These are phyloP conservation scores for Vickermania spadyakhi DNA, from an alignment of 208 protist species.

Conservation along the genomic window DNA sequence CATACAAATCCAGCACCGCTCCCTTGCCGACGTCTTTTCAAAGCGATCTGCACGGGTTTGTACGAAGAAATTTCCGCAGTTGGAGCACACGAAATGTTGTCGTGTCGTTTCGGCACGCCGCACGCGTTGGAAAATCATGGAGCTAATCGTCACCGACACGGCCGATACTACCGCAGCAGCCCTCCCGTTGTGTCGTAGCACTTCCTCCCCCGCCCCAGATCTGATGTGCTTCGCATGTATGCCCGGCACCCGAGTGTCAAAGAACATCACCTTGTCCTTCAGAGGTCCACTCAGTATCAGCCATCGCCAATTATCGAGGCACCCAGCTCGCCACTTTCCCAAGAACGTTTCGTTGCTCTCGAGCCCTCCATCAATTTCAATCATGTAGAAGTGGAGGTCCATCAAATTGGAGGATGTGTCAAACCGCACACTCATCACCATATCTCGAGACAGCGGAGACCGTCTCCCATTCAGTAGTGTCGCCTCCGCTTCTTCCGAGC, in stretches of 20 bases:
- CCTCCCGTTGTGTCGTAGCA: background rate
- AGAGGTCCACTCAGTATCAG: constrained; percentile 25
- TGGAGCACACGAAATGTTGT: constrained; percentile 25
- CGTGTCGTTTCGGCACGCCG: background rate
- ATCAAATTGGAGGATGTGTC: constrained; percentile 11
- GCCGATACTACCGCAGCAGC: background rate
- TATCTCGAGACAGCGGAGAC: background rate
- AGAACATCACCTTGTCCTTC: constrained; percentile 20
- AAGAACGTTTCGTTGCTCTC: constrained; percentile 23
- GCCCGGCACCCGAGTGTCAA: constrained; percentile 5
- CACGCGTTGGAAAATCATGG: background rate
- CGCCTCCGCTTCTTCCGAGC: background rate
- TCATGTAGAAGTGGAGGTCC: constrained; percentile 28
- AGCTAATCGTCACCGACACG: background rate
- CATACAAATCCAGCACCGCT: constrained; percentile 25
- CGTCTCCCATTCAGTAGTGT: too few relatives aligned
- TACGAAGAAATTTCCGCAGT: constrained; percentile 22
- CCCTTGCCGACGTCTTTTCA: constrained; percentile 5
- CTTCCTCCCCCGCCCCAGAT: background rate
- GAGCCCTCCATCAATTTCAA: constrained; percentile 8
- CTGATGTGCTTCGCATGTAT: background rate
- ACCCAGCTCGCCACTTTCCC: constrained; percentile 17
- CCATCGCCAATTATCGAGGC: constrained; percentile 41
- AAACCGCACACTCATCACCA: background rate
- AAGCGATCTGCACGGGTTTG: constrained; percentile 9